Conservation (phyloP, 805 yeast genomes). For the Saturnispora bothae region DNA sequence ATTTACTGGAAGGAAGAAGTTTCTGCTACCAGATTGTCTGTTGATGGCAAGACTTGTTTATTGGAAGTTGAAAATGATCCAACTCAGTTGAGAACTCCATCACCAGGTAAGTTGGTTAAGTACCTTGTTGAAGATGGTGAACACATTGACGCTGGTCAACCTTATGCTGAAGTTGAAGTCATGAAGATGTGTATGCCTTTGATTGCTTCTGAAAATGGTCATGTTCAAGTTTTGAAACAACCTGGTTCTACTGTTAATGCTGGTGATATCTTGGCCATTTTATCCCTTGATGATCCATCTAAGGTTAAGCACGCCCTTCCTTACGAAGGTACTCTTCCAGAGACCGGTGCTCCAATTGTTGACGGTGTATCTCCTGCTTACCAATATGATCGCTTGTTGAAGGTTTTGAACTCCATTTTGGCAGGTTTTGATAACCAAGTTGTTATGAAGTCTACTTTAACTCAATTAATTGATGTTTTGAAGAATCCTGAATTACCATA, state of each 20-base stretch:
- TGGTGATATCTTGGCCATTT: slow-evolving; percentile 93
- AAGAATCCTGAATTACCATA: slow-evolving; percentile 79
- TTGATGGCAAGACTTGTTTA: slow-evolving; percentile 89
- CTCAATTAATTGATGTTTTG: slow-evolving; percentile 59
- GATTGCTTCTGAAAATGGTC: slow-evolving; percentile 87
- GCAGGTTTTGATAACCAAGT: slow-evolving; percentile 94
- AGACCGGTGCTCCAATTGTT: slow-evolving; percentile 70
- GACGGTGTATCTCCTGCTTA: slow-evolving; percentile 80
- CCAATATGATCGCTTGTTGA: slow-evolving; percentile 47
- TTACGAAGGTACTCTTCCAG: slow-evolving; percentile 88
- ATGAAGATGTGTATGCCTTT: slow-evolving; percentile 99
- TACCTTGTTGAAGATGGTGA: slow-evolving; percentile 93
- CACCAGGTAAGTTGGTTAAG: slow-evolving; percentile 96
- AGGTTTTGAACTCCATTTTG: slow-evolving; percentile 67
- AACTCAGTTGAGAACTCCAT: slow-evolving; percentile 95
- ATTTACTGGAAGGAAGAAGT: slow-evolving; percentile 98
- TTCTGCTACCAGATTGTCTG: slow-evolving; percentile 86
- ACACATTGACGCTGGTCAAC: slow-evolving; percentile 81
- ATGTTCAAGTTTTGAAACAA: slow-evolving; percentile 85
- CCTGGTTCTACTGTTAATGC: slow-evolving; percentile 97
- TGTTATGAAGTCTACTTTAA: slow-evolving; percentile 76
- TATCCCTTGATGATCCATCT: slow-evolving; percentile 91
- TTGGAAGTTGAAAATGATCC: slow-evolving; percentile 96
- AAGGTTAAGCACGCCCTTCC: slow-evolving; percentile 96
- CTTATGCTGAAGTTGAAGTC: slow-evolving; percentile 97